phyloP scores from a whole-genome alignment of 345 rosid species.

The Eucalyptus cloeziana region DNA sequence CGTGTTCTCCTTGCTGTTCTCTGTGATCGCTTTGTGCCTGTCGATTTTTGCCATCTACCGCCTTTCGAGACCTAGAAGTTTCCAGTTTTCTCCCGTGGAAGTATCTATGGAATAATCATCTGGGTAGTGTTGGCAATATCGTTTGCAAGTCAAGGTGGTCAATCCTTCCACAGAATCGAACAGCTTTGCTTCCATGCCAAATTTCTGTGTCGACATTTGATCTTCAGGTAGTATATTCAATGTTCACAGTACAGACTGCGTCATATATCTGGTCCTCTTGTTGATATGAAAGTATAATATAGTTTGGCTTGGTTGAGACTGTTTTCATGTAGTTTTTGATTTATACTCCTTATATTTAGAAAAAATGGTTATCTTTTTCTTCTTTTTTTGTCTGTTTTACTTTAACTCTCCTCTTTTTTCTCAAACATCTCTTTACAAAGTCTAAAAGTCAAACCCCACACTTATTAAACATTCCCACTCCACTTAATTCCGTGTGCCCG shows the following conservation, averaged over 20 bases:
- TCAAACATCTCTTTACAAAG: background rate
- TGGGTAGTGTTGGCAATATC: background rate
- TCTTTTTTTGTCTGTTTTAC: fast-evolving
- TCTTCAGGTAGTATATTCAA: background rate
- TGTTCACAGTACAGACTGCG: background rate
- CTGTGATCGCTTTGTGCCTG: conserved; percentile 43
- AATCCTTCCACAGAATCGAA: background rate
- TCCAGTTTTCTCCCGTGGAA: background rate
- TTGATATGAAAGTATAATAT: background rate
- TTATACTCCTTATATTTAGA: background rate
- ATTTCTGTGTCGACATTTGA: background rate
- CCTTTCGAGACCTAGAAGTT: conserved; percentile 7
- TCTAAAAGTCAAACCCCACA: background rate
- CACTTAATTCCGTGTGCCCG: fast-evolving
- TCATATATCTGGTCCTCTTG: background rate
- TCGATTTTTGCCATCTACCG: conserved; percentile 60
- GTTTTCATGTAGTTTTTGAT: background rate
- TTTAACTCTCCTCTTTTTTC: background rate
- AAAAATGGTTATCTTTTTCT: background rate
- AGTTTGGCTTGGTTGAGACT: background rate
- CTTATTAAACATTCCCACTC: background rate
- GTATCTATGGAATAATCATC: background rate
- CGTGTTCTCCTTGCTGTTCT: conserved; percentile 48
- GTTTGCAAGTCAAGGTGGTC: background rate
- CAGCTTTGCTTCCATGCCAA: background rate